Conservation (phyloP, 2,329 filamentous ascomycete genomes). For the Gnomoniopsis sp. region DNA sequence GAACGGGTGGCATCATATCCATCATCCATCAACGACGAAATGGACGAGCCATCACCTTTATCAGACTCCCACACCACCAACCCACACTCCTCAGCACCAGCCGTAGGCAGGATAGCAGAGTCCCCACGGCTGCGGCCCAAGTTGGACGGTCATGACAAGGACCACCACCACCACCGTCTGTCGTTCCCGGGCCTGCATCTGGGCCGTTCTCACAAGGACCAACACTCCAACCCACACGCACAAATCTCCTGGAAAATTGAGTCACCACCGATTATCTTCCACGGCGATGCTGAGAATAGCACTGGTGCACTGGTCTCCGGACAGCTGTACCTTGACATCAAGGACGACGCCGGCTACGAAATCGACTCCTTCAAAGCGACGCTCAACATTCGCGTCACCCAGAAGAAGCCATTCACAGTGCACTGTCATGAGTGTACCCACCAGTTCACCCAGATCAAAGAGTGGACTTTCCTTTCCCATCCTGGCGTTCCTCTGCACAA, state of each 20-base stretch:
- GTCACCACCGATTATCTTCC: constrained; percentile 82
- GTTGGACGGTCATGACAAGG: constrained; percentile 13
- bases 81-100: constrained; percentile 12
- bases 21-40: constrained; percentile 34
- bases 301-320: constrained; percentile 84
- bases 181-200: constrained; percentile 41
- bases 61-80: constrained; percentile 21
- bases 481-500: constrained; percentile 44
- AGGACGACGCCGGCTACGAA: constrained; percentile 57
- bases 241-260: constrained; percentile 64
- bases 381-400: constrained; percentile 66
- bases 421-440: constrained; percentile 76
- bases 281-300: constrained; percentile 70
- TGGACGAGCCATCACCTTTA: constrained; percentile 22
- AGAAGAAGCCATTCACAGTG: constrained; percentile 76
- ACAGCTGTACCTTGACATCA: constrained; percentile 71
- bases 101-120: constrained; percentile 22
- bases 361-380: constrained; percentile 71
- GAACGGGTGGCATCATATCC: constrained; percentile 33
- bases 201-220: constrained; percentile 39
- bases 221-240: constrained; percentile 35
- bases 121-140: constrained; percentile 14
- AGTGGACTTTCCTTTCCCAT: constrained; percentile 71
- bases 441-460: constrained; percentile 70
- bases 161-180: constrained; percentile 36